Conservation (phyloP, 23 red algal species). For the Rhodosorus marinus region DNA sequence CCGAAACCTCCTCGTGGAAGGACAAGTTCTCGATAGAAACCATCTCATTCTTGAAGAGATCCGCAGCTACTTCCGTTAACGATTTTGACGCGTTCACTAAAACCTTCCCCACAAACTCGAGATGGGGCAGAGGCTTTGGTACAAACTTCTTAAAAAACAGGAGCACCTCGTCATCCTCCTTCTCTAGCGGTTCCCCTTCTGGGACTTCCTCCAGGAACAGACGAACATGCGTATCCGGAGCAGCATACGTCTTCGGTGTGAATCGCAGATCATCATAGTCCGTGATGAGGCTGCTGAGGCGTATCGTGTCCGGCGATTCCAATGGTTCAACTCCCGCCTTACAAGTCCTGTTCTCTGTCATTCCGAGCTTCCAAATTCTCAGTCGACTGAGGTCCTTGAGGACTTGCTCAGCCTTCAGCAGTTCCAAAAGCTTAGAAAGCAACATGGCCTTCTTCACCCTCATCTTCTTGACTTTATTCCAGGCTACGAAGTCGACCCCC, state of each 20-base stretch:
- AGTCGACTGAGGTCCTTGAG: conserved; percentile 14
- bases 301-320: too few species aligned
- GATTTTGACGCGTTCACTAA: too few species aligned
- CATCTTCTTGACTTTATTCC: conserved; percentile 29
- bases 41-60: too few species aligned
- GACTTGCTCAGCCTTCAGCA: conserved; percentile 37
- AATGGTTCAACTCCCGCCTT: too few species aligned
- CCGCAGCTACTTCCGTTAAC: too few species aligned
- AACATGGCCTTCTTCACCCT: conserved; percentile 18
- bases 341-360: conserved; percentile 42
- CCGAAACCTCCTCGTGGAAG: too few species aligned
- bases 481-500: conserved; percentile 36
- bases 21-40: too few species aligned
- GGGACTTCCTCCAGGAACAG: too few species aligned
- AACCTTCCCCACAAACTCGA: conserved; percentile 38
- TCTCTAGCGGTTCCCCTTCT: conserved; percentile 6
- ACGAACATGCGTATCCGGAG: too few species aligned
- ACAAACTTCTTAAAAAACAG: conserved; percentile 50
- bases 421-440: conserved; percentile 43
- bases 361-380: conserved; percentile 50
- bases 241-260: too few species aligned
- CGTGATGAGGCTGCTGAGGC: too few species aligned
- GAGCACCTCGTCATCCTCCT: conserved; percentile 20
- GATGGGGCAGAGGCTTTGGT: conserved; percentile 10
- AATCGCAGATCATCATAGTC: too few species aligned